Conservation (phyloP, 1,139 yeast genomes). For the Meyerozyma sp. region DNA sequence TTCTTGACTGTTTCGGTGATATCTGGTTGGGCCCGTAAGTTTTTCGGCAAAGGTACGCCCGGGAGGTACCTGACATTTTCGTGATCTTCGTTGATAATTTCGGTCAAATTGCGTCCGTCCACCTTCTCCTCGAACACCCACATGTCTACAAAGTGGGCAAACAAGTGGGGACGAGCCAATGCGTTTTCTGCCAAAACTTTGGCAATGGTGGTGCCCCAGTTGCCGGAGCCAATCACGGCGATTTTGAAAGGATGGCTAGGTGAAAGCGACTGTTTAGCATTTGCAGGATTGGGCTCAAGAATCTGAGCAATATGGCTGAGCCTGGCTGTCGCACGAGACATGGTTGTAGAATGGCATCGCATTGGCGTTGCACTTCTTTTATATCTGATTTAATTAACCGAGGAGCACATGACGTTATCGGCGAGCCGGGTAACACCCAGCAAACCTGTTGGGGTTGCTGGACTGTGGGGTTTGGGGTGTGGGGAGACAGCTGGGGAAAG, state of each 20-base stretch:
- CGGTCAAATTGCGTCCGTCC: constrained; percentile 38
- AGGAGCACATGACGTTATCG: constrained; percentile 1
- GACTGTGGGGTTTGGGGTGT: background rate
- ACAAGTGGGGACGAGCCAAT: constrained; percentile 33
- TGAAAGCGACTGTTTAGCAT: constrained; percentile 11
- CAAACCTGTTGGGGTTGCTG: background rate
- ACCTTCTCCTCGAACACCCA: constrained; percentile 45
- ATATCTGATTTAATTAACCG: background rate
- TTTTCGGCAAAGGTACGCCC: constrained; percentile 37
- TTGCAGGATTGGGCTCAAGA: constrained; percentile 20
- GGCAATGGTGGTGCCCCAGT: constrained; percentile 49
- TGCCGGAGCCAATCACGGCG: constrained; percentile 44
- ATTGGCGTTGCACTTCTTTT: background rate
- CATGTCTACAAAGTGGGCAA: constrained; percentile 37
- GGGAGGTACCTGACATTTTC: constrained; percentile 45
- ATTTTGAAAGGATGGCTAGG: constrained; percentile 34
- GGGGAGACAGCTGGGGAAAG: background rate
- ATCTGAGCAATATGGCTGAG: constrained; percentile 35
- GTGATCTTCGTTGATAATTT: constrained; percentile 39
- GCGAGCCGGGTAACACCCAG: background rate
- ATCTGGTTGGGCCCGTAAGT: constrained; percentile 37
- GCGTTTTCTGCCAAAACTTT: constrained; percentile 44
- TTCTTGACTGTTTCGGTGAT: constrained; percentile 34
- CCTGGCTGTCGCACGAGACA: constrained; percentile 25
- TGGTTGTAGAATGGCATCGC: background rate